phyloP scores from a whole-genome alignment of 1,284 basidiomycete species.

The Marasmius fiardii region DNA sequence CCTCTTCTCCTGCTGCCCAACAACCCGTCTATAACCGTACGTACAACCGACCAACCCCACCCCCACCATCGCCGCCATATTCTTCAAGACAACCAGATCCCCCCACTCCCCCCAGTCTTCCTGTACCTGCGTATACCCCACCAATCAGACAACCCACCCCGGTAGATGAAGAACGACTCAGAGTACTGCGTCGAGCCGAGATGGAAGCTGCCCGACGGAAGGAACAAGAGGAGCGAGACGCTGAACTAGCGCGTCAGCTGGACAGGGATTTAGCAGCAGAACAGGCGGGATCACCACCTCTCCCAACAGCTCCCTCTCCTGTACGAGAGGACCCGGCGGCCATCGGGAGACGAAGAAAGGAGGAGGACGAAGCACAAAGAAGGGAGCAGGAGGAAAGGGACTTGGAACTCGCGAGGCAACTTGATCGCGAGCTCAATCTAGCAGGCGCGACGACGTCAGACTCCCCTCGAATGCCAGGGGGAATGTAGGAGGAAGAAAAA shows the following conservation, averaged over 20 bases:
- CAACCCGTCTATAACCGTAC: constrained; percentile 9
- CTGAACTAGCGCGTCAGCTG: constrained; percentile 28
- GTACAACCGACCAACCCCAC: constrained; percentile 3
- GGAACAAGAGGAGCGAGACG: constrained; percentile 26
- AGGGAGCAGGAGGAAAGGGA: constrained; percentile 27
- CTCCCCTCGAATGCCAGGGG: constrained; percentile 2
- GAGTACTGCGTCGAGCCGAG: constrained; percentile 26
- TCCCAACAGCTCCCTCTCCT: constrained; percentile 2
- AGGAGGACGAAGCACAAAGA: constrained; percentile 29
- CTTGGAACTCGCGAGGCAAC: constrained; percentile 27
- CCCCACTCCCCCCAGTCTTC: constrained; percentile 5
- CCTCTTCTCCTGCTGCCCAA: constrained; percentile 10
- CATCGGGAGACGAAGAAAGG: constrained; percentile 18
- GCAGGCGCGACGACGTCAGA: background rate
- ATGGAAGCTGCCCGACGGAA: constrained; percentile 29
- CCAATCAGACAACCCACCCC: constrained; percentile 10
- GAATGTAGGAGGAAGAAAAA: constrained; percentile 5
- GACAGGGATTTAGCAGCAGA: constrained; percentile 22
- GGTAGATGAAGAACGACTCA: constrained; percentile 16
- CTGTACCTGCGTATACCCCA: constrained; percentile 1
- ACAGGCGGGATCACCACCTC: constrained; percentile 1
- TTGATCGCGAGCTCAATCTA: constrained; percentile 43
- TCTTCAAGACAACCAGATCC: background rate
- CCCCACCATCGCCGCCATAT: background rate
- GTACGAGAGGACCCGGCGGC: background rate